Base-by-base conservation (phyloP, 1,139 yeast species). In the Blastobotrys niveus region DNA sequence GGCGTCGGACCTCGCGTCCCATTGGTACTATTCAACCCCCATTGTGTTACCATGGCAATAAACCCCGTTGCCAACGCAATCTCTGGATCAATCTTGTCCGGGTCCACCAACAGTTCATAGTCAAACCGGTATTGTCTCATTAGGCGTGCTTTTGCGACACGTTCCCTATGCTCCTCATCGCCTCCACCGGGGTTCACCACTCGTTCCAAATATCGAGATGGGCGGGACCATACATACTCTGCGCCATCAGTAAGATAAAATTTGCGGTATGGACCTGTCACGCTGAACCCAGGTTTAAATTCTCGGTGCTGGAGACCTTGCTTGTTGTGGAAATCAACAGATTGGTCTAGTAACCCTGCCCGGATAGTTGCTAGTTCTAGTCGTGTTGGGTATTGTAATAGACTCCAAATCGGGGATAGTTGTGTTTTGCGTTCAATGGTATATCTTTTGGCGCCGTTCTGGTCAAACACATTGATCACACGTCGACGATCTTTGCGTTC, bases 121-220 rank as follows among this genome's bases (percentile, higher is more conserved):
- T 79, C 83, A 53, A 77, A 71, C 51, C 73, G 70, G 64, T 76
- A 74, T 54, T 74, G 79, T 53, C 83, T 68, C 76, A 79, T 70
- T 46, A 76, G 67, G 49, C 75, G 67, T 6, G 73, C 82, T 48
- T 67, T 68, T 27, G 80, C 82, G 9, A 79, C 68, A 48, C 80
- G 63, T 47, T 69, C 68, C 46, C 80, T 70, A 25, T 61, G 58
- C 58, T 79, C 82, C 56, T 77, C 81, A 42, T 62, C 67, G n/a
- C 72, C 73, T 6, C 79, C 80, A 31, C 72, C 73, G 5, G 78
- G 77, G 55, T 77, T 78, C 36, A 68, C 60, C 27, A 77, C 68
- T 41, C 68, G 68, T 56, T 78, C 82, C 39, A 79, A 66, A 53
- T 57, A 72, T 51, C 73, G 70, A 5, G 80, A 63, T 14, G 74